Percentiles rank a stretch among this genome's conserved stretches.
Evolutionary conservation across 129 eudicot species (phyloP).

Genomic region (Escallonia rubra): DNA sequence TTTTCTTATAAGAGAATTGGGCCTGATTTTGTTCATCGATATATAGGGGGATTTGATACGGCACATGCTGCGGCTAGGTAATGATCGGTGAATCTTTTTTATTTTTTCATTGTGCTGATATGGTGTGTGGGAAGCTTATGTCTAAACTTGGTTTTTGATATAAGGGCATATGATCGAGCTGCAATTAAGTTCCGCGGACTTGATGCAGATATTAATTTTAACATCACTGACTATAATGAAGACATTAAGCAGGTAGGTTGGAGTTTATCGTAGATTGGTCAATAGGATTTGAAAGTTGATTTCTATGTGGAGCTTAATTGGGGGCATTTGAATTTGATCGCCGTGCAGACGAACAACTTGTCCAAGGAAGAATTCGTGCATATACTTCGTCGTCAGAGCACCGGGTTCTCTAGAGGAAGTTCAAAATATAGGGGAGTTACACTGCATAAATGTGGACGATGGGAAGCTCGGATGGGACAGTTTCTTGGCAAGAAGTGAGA

Average conservation of each 20-base stretch:
- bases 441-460: slow-evolving; percentile 76
- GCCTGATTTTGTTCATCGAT: slow-evolving; percentile 9
- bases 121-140: not conserved
- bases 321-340: slow-evolving; percentile 2
- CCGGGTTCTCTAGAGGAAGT: slow-evolving; percentile 75
- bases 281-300: not conserved
- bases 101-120: too few species aligned
- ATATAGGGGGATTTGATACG: slow-evolving; percentile 66
- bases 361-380: slow-evolving; percentile 81
- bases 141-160: not conserved
- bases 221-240: slow-evolving; percentile 51
- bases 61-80: slow-evolving; percentile 74
- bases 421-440: slow-evolving; percentile 83
- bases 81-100: not conserved
- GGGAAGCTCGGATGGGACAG: slow-evolving; percentile 97
- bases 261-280: not conserved
- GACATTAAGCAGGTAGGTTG: slow-evolving; percentile 60
- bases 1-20: slow-evolving; percentile 8
- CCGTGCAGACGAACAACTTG: slow-evolving; percentile 53
- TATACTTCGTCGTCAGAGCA: slow-evolving; percentile 87
- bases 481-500: slow-evolving; percentile 78
- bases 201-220: slow-evolving; percentile 67
- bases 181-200: slow-evolving; percentile 72
- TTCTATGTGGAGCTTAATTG: not conserved
- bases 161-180: slow-evolving; percentile 77